Evolutionary conservation across 169 alveolate genomes (phyloP).

Genomic region (Eimeria maxima): DNA sequence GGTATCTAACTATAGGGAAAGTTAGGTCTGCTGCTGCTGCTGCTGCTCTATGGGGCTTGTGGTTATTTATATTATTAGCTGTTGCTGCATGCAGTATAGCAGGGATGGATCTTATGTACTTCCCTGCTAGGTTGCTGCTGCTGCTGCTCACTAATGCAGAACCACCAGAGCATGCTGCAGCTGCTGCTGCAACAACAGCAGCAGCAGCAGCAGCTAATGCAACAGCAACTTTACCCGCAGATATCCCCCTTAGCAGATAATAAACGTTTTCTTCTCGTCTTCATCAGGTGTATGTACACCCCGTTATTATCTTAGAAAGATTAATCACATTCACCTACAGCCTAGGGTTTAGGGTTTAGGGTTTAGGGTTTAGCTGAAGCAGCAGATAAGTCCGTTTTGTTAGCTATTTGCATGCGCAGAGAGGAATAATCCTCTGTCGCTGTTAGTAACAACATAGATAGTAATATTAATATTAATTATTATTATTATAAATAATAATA

Average conservation of each 20-base stretch:
- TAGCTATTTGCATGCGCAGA: too few relatives aligned
- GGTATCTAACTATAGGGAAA: neutral
- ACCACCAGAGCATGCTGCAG: neutral
- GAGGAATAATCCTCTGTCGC: too few relatives aligned
- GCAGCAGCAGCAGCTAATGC: neutral
- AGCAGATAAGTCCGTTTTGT: too few relatives aligned
- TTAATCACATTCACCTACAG: too few relatives aligned
- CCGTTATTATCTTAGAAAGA: neutral
- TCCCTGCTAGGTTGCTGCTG: constrained; percentile 19
- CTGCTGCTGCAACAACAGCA: neutral
- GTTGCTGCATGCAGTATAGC: neutral
- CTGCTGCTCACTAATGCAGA: neutral
- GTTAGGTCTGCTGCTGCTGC: constrained; percentile 16
- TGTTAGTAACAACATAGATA: too few relatives aligned
- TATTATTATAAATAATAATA: too few relatives aligned
- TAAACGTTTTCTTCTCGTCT: neutral
- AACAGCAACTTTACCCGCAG: neutral
- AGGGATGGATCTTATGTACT: neutral
- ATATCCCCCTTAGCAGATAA: neutral
- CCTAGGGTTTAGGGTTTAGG: constrained; percentile 20
- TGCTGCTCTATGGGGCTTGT: neutral
- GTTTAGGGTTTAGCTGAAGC: neutral
- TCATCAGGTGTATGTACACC: neutral
- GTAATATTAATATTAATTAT: too few relatives aligned
- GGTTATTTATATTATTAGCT: neutral